Evolutionary conservation across 305 asterid genomes (phyloP), one percentile per base, ranked within the genome.

Genomic region (Solanum chacoense): DNA sequence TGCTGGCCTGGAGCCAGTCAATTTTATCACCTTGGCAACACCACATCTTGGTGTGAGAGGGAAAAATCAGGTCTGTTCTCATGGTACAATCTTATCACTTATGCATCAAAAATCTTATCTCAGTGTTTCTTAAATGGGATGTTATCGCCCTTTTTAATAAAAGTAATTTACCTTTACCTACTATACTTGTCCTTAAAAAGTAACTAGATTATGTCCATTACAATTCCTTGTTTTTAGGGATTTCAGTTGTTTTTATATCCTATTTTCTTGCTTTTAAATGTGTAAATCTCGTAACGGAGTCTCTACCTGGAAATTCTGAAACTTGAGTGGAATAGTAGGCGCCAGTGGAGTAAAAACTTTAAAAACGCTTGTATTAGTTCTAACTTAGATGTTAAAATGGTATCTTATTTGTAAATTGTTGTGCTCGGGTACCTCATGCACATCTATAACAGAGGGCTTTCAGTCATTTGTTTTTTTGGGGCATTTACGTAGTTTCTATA

Each of bases 21-120:
- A 94, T 90, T 97, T 97, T 94, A 95, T 97, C 87, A 96, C 99
- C 91, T 92, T 97, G 88, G 99, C 99, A 71, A 97, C 99, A 32
- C 99, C 99, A 92, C 99, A 97, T 95, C 97, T 97, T 26, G 99
- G 99, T 50, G 99, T 97, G 79, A 93, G 99, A 92, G 99, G 99
- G 89, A 96, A 93, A 89, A 97, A 95, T 90, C 99, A 97, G 99
- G 99, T 97, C 90, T 86, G 89, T 92, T 89, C 20, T 88, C 73
- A 34, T 55, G 74, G 31, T 83, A 55, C 45, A 55, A 31, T 55
- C 72, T 29, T 22, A 83, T 83, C 86, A 50, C 40, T 83, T 32
- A 29, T 50, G 40, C 73, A 45, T 83, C 40, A 50, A 31, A 50
- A 22, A 18, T 84, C 74, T 50, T 55, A 20, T 55, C 42, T 50